phyloP scores from a whole-genome alignment of 1,139 yeast genomes.

The Wickerhamiella infanticola region DNA sequence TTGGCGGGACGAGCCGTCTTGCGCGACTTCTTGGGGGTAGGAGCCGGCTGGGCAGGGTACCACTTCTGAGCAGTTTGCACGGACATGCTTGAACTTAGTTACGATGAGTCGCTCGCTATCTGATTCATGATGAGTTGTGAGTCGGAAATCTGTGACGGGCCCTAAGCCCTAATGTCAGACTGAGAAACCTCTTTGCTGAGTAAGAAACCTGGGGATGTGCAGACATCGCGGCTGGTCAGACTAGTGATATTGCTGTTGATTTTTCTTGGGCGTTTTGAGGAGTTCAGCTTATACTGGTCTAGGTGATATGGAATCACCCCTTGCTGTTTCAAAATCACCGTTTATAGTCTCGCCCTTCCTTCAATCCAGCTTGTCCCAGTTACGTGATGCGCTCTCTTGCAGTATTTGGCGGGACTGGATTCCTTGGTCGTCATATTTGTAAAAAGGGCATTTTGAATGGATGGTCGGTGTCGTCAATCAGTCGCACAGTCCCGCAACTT shows the following conservation, averaged over 20 bases:
- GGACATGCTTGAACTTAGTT: conserved; percentile 2
- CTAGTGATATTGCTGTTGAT: too few species aligned
- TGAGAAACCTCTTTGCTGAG: neutral
- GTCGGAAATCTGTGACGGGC: neutral
- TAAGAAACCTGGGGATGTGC: too few species aligned
- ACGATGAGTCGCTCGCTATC: conserved; percentile 5
- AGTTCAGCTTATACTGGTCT: too few species aligned
- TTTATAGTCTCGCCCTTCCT: too few species aligned
- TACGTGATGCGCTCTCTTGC: conserved; percentile 25
- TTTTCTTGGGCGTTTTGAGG: too few species aligned
- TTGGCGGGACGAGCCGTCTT: conserved; percentile 90
- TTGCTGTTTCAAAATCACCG: too few species aligned
- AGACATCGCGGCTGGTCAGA: too few species aligned
- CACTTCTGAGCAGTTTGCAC: conserved; percentile 31
- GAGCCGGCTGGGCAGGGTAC: conserved; percentile 86
- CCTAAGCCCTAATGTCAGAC: conserved; percentile 7
- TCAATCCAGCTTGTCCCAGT: neutral
- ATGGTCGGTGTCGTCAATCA: conserved; percentile 7
- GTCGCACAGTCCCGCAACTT: conserved; percentile 4
- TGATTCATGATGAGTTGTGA: conserved; percentile 3
- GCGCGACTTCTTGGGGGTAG: conserved; percentile 46
- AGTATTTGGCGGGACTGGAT: conserved; percentile 81
- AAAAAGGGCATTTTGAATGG: conserved; percentile 35
- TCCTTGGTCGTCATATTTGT: conserved; percentile 52
- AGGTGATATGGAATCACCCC: too few species aligned